Conservation (phyloP, 2,329 filamentous ascomycete species). For the Tolypocladium paradoxum region DNA sequence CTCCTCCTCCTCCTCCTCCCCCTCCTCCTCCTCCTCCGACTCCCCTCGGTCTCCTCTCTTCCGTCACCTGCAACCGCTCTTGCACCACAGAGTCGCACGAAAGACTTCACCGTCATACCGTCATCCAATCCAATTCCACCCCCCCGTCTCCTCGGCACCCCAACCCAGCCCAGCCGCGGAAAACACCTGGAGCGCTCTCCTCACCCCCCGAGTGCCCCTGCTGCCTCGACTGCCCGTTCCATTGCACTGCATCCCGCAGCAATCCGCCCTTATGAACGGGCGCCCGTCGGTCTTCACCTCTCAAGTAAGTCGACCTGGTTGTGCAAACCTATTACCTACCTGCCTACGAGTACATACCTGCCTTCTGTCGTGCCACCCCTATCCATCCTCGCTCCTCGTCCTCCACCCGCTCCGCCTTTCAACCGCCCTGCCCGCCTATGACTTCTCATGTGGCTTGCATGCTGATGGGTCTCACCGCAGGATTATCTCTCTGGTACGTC, state of each 20-base stretch:
- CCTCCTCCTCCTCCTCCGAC: background rate
- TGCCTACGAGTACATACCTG: too few relatives aligned
- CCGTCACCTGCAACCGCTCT: slow-evolving; percentile 3
- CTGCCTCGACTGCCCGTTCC: slow-evolving; percentile 5
- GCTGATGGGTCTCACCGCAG: slow-evolving; percentile 37
- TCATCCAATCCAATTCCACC: background rate
- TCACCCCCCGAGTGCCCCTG: slow-evolving; percentile 5
- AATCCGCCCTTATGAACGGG: slow-evolving; percentile 74
- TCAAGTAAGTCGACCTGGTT: slow-evolving; percentile 45
- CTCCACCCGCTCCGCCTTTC: background rate
- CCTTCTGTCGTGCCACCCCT: too few relatives aligned
- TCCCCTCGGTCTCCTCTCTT: slow-evolving; percentile 1
- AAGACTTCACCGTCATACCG: background rate
- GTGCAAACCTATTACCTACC: too few relatives aligned
- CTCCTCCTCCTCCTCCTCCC: slow-evolving; percentile 3
- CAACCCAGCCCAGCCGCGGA: background rate
- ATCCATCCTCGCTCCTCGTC: background rate
- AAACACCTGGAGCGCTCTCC: background rate
- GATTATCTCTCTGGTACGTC: slow-evolving; percentile 67
- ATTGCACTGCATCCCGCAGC: slow-evolving; percentile 19
- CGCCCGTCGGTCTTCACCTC: slow-evolving; percentile 77
- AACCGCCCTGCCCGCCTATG: slow-evolving; percentile 1
- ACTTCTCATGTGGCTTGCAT: slow-evolving; percentile 12
- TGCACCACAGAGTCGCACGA: background rate
- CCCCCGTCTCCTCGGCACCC: background rate